Conservation (phyloP, 441 rosid species). For the Croton setiger region DNA sequence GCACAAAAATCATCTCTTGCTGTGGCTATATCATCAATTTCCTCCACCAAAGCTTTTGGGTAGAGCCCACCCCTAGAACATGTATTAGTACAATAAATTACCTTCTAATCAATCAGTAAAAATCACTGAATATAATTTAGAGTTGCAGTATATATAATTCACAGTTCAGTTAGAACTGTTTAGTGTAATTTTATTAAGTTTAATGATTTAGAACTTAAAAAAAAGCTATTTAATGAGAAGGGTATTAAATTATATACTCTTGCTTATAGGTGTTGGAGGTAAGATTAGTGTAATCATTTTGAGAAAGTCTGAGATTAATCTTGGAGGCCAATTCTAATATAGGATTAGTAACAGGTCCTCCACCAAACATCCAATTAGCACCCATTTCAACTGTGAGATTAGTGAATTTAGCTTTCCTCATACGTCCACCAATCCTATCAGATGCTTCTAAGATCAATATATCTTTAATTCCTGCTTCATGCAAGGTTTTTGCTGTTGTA, state of each 20-base stretch:
- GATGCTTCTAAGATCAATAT: constrained; percentile 23
- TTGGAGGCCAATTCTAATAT: constrained; percentile 20
- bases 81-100: too few species aligned
- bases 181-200: too few species aligned
- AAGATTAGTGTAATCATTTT: constrained; percentile 15
- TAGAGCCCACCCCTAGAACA: constrained; percentile 25
- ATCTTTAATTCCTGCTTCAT: constrained; percentile 24
- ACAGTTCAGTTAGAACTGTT: too few species aligned
- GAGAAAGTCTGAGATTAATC: constrained; percentile 19
- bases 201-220: too few species aligned
- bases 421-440: constrained; percentile 20
- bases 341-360: constrained; percentile 26
- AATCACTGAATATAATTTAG: too few species aligned
- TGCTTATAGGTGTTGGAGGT: constrained; percentile 28
- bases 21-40: background rate
- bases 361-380: constrained; percentile 27
- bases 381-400: constrained; percentile 26
- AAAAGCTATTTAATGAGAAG: too few species aligned
- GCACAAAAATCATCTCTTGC: constrained; percentile 21
- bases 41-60: constrained; percentile 15
- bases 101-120: too few species aligned
- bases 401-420: constrained; percentile 15
- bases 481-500: constrained; percentile 25
- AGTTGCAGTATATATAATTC: too few species aligned
- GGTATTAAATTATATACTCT: constrained; percentile 9